Evolutionary conservation across 805 yeast genomes (phyloP).

Genomic region (Yueomyces sp.): DNA sequence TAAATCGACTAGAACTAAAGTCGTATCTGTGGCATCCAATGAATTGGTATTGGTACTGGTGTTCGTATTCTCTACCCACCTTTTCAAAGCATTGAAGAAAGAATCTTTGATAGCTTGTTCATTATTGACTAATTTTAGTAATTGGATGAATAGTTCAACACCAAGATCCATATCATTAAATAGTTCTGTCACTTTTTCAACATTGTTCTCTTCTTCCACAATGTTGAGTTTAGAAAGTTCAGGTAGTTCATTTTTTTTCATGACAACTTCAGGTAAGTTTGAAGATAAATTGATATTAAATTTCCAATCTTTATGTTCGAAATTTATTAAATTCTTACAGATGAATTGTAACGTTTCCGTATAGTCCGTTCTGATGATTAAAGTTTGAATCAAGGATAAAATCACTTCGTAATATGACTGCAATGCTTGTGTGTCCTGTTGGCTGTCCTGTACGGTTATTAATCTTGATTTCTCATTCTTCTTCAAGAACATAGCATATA

Average conservation of each 20-base stretch:
- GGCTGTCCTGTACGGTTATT: slow-evolving; percentile 1
- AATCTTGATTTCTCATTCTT: slow-evolving; percentile 17
- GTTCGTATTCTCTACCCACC: slow-evolving; percentile 37
- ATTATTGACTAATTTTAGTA: slow-evolving; percentile 40
- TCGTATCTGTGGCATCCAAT: slow-evolving; percentile 33
- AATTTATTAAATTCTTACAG: slow-evolving; percentile 20
- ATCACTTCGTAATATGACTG: slow-evolving; percentile 21
- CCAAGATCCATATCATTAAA: slow-evolving; percentile 34
- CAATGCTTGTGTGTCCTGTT: slow-evolving; percentile 1
- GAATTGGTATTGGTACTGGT: neutral
- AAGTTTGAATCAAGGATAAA: slow-evolving; percentile 22
- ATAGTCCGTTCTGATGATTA: slow-evolving; percentile 19
- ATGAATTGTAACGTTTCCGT: slow-evolving; percentile 15
- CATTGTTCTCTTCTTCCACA: slow-evolving; percentile 1
- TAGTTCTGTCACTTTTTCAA: slow-evolving; percentile 9
- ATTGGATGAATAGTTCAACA: slow-evolving; percentile 27
- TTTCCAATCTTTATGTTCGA: slow-evolving; percentile 25
- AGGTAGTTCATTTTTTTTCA: slow-evolving; percentile 1
- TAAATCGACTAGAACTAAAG: slow-evolving; percentile 42
- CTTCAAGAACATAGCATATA: slow-evolving; percentile 24
- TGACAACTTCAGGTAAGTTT: slow-evolving; percentile 23
- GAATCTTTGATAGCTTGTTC: slow-evolving; percentile 28
- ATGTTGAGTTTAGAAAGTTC: slow-evolving; percentile 1
- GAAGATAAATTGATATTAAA: slow-evolving; percentile 25
- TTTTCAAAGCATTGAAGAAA: slow-evolving; percentile 39